Evolutionary conservation across 1,284 basidiomycete species (phyloP).

Genomic region (Cutaneotrichosporon cyanovorans): DNA sequence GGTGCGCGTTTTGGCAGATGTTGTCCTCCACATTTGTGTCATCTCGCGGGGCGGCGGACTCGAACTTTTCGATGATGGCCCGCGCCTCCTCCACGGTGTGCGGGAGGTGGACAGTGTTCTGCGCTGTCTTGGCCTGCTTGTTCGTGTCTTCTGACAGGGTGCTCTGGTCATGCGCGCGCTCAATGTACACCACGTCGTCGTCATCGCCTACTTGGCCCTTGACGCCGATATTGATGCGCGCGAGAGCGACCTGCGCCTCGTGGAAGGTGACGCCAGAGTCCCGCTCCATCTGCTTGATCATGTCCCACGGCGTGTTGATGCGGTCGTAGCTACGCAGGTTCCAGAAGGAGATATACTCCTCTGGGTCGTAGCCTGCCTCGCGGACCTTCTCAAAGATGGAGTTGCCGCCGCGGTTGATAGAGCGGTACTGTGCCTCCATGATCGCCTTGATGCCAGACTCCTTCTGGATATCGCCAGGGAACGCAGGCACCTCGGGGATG

Average conservation of each 20-base stretch:
- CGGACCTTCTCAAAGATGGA: slow-evolving; percentile 79
- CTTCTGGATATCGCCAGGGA: slow-evolving; percentile 66
- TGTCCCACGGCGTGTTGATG: slow-evolving; percentile 64
- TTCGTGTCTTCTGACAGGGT: slow-evolving; percentile 53
- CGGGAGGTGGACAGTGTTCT: slow-evolving; percentile 51
- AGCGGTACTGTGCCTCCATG: slow-evolving; percentile 51
- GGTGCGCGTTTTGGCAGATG: slow-evolving; percentile 61
- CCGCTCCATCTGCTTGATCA: slow-evolving; percentile 64
- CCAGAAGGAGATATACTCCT: slow-evolving; percentile 61
- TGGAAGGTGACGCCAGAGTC: slow-evolving; percentile 71
- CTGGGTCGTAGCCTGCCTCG: slow-evolving; percentile 71
- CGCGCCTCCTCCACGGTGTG: slow-evolving; percentile 58
- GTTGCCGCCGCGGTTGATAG: slow-evolving; percentile 76
- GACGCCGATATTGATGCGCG: slow-evolving; percentile 65
- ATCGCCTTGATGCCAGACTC: slow-evolving; percentile 58
- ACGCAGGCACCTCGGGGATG: slow-evolving; percentile 57
- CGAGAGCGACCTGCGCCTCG: slow-evolving; percentile 76
- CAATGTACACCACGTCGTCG: slow-evolving; percentile 42
- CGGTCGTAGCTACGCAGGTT: slow-evolving; percentile 84
- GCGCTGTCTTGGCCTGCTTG: slow-evolving; percentile 39
- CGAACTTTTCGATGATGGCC: slow-evolving; percentile 59
- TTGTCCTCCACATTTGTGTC: slow-evolving; percentile 29
- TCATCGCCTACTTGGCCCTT: slow-evolving; percentile 34
- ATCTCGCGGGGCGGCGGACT: slow-evolving; percentile 52
- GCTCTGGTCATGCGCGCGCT: slow-evolving; percentile 50